Base-by-base conservation (phyloP, 805 yeast species). In the Ogataea pini region DNA sequence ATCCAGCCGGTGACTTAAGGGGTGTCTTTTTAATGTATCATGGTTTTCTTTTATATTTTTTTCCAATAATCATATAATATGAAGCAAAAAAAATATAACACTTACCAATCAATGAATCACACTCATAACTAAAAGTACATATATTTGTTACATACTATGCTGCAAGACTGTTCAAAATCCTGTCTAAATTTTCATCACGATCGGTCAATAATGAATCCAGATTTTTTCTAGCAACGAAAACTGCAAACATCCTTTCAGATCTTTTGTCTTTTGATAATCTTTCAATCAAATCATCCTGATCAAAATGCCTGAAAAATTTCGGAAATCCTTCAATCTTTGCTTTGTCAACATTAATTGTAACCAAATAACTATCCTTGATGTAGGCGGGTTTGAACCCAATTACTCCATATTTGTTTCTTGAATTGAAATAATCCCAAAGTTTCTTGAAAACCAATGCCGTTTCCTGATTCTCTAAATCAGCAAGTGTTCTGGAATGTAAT, bases 281-380 rank as follows among this genome's bases (percentile, higher is more conserved):
- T 14, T 45, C 42, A 22, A 52, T 46, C 8, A 59, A 29, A 7
- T 48, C 43, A 17, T 55, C 58, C 36, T 48, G 47, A 36, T 57
- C 52, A 37, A 63, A 60, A 28, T 49, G 54, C 31, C 32, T 42
- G 42, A 52, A 58, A 54, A 47, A 59, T 18, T 47, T 47, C 13
- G 56, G 64, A 41, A 51, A 40, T 12, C 51, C 52, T 16, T 46
- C 52, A 4, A 17, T 34, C 24, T 33, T 40, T 33, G 48, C 52
- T 47, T 36, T 57, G 47, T 14, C 40, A 27, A 34, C 50, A 49
- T 42, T 52, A 7, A 63, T 22, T 10, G 59, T 75, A 24, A 83
- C 63, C 45, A 85, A 52, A 61, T 85, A 85, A 7, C 85, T 76
- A 63, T 85, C 91, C 57, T 83, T 84, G 33, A 82, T 83, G 55